Evolutionary conservation across 306 rosid species (phyloP).

Genomic region (Citrullus colocynthis): DNA sequence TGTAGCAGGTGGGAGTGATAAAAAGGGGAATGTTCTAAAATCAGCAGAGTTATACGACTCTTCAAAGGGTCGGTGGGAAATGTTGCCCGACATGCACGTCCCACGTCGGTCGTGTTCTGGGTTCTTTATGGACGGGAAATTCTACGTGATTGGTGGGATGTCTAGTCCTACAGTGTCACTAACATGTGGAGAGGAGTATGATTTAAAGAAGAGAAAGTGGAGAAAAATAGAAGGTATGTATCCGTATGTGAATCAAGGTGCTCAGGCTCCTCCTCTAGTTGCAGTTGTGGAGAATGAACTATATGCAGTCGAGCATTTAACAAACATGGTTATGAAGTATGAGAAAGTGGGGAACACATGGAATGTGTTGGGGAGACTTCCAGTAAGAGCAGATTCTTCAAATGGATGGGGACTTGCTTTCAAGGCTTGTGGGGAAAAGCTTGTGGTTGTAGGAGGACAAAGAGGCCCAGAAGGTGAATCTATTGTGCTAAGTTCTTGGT

Average conservation of each 20-base stretch:
- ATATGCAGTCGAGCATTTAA: slow-evolving; percentile 63
- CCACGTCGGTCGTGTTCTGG: slow-evolving; percentile 89
- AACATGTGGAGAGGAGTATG: slow-evolving; percentile 87
- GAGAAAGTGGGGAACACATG: slow-evolving; percentile 62
- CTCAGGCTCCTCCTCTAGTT: slow-evolving; percentile 94
- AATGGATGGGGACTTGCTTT: slow-evolving; percentile 78
- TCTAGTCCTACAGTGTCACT: slow-evolving; percentile 54
- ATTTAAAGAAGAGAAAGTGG: slow-evolving; percentile 60
- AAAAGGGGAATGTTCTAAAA: slow-evolving; percentile 47
- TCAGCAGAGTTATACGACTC: slow-evolving; percentile 78
- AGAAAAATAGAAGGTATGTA: slow-evolving; percentile 72
- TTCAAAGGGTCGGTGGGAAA: slow-evolving; percentile 52
- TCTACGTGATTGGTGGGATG: slow-evolving; percentile 94
- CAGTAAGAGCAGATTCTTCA: slow-evolving; percentile 52
- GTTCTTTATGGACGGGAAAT: slow-evolving; percentile 75
- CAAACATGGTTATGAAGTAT: slow-evolving; percentile 85
- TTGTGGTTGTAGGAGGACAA: slow-evolving; percentile 90
- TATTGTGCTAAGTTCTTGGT: slow-evolving; percentile 68
- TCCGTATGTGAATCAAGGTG: slow-evolving; percentile 60
- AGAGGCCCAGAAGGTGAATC: slow-evolving; percentile 86
- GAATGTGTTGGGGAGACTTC: slow-evolving; percentile 81
- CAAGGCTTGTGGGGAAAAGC: slow-evolving; percentile 83
- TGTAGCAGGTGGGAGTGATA: slow-evolving; percentile 88
- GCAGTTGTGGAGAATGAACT: slow-evolving; percentile 85
- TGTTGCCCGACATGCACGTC: slow-evolving; percentile 61